Evolutionary conservation across 2,329 filamentous ascomycete species (phyloP), one percentile per base, ranked within the genome.

Genomic region (Sarocladiaceae sp.): DNA sequence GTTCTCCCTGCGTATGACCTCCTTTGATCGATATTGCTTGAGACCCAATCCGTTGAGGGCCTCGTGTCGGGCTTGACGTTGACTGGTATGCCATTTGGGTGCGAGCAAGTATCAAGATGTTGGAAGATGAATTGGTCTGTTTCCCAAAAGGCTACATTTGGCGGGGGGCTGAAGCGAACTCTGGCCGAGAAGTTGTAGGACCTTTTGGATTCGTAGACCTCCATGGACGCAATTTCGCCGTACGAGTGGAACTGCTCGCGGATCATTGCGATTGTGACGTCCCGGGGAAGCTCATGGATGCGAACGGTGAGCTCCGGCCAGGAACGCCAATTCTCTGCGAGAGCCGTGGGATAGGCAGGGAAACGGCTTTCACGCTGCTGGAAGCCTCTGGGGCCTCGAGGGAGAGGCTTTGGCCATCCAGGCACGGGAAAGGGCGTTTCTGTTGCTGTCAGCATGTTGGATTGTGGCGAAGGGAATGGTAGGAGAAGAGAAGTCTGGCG

Each of bases 131-230:
- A 48, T 10, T 33, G 13, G 4, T 48, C 44, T 12, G 22, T 11
- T 26, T 22, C 25, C 25, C 25, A 40, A 17, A 15, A 40, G 15
- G 37, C 40, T 6, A 25, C 58, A 8, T 59, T 42, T 0, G 83
- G 82, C 0, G 80, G 78, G 0, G 83, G 83, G 62, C 74, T 77
- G 55, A 88, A 87, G 2, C 69, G 71, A 29, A 88, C 65, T 61
- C 23, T 67, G 53, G n/a, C 77, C 68, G 26, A 67, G 56, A 5
- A 58, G 54, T 47, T 70, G 17, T 10, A 15, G 11, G 3, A 58
- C 56, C 10, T 40, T n/a, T 6, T n/a, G 20, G 2, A 46, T 13
- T 52, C 15, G 79, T 74, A 47, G 71, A 76, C 69, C 13, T 86
- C 80, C 31, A 88, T 79, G 31, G 68, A 76, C 3, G 65, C 66